Percentiles rank a stretch among this genome's conserved stretches.
phyloP scores from a whole-genome alignment of 305 asterid genomes.

The Rubia tinctorum region DNA sequence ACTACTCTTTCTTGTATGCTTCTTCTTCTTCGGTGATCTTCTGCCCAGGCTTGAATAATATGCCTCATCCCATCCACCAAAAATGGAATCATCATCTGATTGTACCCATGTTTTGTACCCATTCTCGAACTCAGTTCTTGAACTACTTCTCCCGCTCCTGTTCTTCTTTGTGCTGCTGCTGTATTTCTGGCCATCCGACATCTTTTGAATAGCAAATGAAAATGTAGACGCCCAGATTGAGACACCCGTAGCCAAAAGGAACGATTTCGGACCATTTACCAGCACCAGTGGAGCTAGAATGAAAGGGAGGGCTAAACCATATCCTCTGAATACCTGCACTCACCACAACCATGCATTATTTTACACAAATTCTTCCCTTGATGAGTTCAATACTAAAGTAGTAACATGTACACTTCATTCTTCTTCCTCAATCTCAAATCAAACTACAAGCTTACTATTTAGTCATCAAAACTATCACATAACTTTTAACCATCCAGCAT shows the following conservation, averaged over 20 bases:
- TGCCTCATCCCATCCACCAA: conserved; percentile 85
- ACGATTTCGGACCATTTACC: conserved; percentile 66
- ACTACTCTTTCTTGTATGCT: conserved; percentile 17
- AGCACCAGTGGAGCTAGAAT: conserved; percentile 47
- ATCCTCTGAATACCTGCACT: conserved; percentile 73
- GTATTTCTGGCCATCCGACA: conserved; percentile 25
- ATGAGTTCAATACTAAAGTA: too few relatives aligned
- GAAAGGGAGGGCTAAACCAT: conserved; percentile 64
- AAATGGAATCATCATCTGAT: conserved; percentile 26
- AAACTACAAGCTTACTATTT: too few relatives aligned
- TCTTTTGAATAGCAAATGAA: conserved; percentile 51
- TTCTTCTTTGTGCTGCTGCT: conserved; percentile 31
- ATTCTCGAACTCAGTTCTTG: conserved; percentile 27
- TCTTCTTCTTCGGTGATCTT: conserved; percentile 21
- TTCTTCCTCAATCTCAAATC: too few relatives aligned
- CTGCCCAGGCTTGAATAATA: conserved; percentile 32
- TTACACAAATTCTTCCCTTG: not conserved
- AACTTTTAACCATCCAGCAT: too few relatives aligned
- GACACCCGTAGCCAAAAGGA: conserved; percentile 66
- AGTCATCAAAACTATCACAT: too few relatives aligned
- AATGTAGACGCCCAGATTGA: conserved; percentile 71
- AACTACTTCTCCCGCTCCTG: conserved; percentile 20
- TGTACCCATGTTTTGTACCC: conserved; percentile 49
- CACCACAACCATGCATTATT: conserved; percentile 13
- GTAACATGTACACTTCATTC: too few relatives aligned